Evolutionary conservation across 2,329 filamentous ascomycete genomes (phyloP), one percentile per base, ranked within the genome.

Genomic region (Davidsoniella virescens): DNA sequence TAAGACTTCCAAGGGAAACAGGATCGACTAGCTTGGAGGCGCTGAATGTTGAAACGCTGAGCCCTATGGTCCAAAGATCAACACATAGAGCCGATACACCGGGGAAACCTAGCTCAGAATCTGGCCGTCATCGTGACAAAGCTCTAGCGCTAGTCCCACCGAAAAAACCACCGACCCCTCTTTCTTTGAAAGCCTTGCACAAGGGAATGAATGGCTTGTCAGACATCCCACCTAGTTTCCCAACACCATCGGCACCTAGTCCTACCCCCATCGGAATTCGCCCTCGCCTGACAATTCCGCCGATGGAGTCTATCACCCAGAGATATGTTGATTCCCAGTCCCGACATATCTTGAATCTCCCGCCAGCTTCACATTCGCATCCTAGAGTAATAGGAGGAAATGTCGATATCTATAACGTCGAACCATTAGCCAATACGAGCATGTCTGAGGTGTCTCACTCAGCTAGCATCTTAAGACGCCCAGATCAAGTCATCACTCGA

Each of bases 271-370:
- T 49, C 7, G 38, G 48, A 3, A 38, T 48, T 12, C 54, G 51
- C 2, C 51, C 54, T 2, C 48, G 49, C 3, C 10, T 54, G 10
- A 51, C 51, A 3, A 49, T 54, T 18, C 49, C 51, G 12, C 54
- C 54, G 5, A 41, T 53, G 3, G 52, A 54, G 10, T 52, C 52
- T 2, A 50, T 53, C 6, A 54, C 52, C 4, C 46, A 55, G 8
- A 42, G 47, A n/a, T 52, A 48, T 14, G 16, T 52, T 1, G 49
- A 54, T 1, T 42, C 47, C 2, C 54, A 52, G 5, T 40, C 26
- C 4, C 9, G 26, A 29, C 46, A 49, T 40, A 17, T 37, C 1
- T 36, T 25, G 6, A 41, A 18, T 10, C 17, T 20, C 9, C 23
- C 39, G 26, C 16, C 25, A 2, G 33, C 12, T 33, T 9, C 16